A percentile compares a stretch with the other conserved stretches of the same genome.
phyloP scores from a whole-genome alignment of 2,329 filamentous ascomycete species.

The Calonectria ilicicola region DNA sequence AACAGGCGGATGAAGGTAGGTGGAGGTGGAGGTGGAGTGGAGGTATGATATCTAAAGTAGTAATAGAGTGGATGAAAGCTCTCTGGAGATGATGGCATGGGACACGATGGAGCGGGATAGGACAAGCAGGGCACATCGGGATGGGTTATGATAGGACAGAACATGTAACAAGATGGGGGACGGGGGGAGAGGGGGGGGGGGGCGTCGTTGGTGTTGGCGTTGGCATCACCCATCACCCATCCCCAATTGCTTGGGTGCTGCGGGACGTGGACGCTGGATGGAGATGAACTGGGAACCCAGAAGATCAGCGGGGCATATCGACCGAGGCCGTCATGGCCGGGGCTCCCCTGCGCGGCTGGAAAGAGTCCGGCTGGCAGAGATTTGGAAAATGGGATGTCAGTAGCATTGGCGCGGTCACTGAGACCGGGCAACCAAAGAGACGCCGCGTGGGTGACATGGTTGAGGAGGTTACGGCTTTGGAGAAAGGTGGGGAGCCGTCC shows the following conservation, averaged over 20 bases:
- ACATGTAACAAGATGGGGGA: constrained; percentile 19
- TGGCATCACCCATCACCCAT: constrained; percentile 43
- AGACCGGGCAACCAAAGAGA: constrained; percentile 28
- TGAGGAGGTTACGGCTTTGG: constrained; percentile 33
- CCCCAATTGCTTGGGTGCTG: constrained; percentile 28
- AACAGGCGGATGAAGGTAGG: constrained; percentile 5
- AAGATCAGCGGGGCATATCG: constrained; percentile 44
- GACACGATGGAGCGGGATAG: constrained; percentile 20
- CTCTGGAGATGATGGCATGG: constrained; percentile 12
- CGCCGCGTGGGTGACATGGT: constrained; percentile 33
- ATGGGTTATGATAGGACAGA: constrained; percentile 21
- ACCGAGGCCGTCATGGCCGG: constrained; percentile 35
- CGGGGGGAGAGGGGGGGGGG: constrained; percentile 1
- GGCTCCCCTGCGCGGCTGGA: constrained; percentile 30
- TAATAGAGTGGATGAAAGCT: constrained; percentile 7
- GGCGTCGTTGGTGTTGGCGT: constrained; percentile 27
- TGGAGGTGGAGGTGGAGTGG: constrained; percentile 18
- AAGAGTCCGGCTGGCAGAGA: constrained; percentile 21
- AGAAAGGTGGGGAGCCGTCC: constrained; percentile 35
- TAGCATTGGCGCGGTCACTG: constrained; percentile 25
- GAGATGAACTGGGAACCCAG: constrained; percentile 33
- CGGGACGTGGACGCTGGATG: constrained; percentile 18
- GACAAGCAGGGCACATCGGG: constrained; percentile 8
- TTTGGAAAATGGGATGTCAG: constrained; percentile 13
- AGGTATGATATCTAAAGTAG: constrained; percentile 25